phyloP scores from a whole-genome alignment of 495 filamentous ascomycete genomes.

The Cercophora sp. region DNA sequence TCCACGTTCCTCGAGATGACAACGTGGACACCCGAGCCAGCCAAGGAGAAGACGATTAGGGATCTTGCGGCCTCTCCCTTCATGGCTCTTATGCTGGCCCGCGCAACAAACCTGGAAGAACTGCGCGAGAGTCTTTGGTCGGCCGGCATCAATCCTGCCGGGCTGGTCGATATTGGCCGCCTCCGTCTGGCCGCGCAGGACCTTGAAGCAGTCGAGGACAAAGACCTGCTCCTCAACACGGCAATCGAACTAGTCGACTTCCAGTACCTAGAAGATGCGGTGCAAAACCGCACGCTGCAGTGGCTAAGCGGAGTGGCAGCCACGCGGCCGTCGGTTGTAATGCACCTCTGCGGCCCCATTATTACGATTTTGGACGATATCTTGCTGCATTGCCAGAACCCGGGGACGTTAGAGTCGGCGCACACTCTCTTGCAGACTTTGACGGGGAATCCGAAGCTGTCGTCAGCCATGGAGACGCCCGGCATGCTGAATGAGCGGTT shows the following conservation, averaged over 20 bases:
- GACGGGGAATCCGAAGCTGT: constrained; percentile 43
- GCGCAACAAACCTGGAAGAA: constrained; percentile 43
- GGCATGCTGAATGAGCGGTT: constrained; percentile 42
- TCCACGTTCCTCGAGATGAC: constrained; percentile 59
- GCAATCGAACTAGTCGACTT: constrained; percentile 56
- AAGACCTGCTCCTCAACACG: constrained; percentile 53
- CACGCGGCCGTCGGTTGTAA: constrained; percentile 44
- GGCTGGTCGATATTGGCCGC: constrained; percentile 21
- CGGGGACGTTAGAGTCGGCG: constrained; percentile 46
- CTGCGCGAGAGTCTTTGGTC: constrained; percentile 51
- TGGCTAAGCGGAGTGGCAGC: constrained; percentile 49
- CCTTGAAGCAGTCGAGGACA: constrained; percentile 44
- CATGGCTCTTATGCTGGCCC: constrained; percentile 46
- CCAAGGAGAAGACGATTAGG: constrained; percentile 15
- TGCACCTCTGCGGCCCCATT: constrained; percentile 50
- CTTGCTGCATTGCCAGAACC: constrained; percentile 50
- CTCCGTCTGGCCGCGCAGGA: constrained; percentile 34
- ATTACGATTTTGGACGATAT: constrained; percentile 51
- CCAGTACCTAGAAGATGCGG: constrained; percentile 49
- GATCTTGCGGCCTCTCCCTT: constrained; percentile 46
- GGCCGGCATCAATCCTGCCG: constrained; percentile 41
- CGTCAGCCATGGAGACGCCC: constrained; percentile 33
- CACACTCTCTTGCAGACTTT: constrained; percentile 49
- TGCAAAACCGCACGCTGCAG: constrained; percentile 48
- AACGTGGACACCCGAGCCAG: constrained; percentile 27